phyloP scores from a whole-genome alignment of 306 rosid genomes.

The Coriaria nepalensis region DNA sequence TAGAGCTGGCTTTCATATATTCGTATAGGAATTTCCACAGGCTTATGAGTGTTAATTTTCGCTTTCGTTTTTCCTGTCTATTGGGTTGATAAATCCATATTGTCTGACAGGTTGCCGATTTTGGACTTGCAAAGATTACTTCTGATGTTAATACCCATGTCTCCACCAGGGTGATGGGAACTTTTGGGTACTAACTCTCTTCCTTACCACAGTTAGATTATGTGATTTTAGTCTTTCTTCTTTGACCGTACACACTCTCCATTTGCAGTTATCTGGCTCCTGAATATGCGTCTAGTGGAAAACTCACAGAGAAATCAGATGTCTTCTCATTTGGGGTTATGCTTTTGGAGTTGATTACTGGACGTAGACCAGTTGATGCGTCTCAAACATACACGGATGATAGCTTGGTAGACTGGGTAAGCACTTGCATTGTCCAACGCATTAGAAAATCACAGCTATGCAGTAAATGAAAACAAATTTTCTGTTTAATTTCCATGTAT shows the following conservation, averaged over 20 bases:
- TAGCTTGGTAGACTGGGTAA: constrained; percentile 94
- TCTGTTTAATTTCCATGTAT: too few species aligned
- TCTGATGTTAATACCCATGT: constrained; percentile 81
- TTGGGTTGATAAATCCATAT: constrained; percentile 4
- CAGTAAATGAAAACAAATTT: too few species aligned
- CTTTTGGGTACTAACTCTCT: constrained; percentile 62
- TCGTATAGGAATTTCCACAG: too few species aligned
- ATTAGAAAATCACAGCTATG: too few species aligned
- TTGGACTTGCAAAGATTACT: constrained; percentile 84
- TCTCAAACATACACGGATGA: constrained; percentile 53
- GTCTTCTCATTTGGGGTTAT: constrained; percentile 90
- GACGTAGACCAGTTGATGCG: constrained; percentile 71
- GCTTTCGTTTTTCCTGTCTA: not conserved
- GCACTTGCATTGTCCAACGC: constrained; percentile 13
- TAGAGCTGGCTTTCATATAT: too few species aligned
- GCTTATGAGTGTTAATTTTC: not conserved
- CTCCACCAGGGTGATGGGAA: constrained; percentile 97
- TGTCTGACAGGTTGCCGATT: constrained; percentile 75
- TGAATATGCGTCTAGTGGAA: constrained; percentile 93
- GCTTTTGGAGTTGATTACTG: constrained; percentile 88
- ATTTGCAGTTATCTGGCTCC: constrained; percentile 78
- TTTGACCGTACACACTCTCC: not conserved
- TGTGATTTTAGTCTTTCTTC: not conserved
- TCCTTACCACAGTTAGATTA: not conserved
- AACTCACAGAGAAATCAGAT: constrained; percentile 88